Percentiles rank a stretch among this genome's conserved stretches.
These are phyloP conservation scores for Podila clonocystis DNA, from an alignment of 192 early-diverging fungal genomes.

Conservation along the genomic window DNA sequence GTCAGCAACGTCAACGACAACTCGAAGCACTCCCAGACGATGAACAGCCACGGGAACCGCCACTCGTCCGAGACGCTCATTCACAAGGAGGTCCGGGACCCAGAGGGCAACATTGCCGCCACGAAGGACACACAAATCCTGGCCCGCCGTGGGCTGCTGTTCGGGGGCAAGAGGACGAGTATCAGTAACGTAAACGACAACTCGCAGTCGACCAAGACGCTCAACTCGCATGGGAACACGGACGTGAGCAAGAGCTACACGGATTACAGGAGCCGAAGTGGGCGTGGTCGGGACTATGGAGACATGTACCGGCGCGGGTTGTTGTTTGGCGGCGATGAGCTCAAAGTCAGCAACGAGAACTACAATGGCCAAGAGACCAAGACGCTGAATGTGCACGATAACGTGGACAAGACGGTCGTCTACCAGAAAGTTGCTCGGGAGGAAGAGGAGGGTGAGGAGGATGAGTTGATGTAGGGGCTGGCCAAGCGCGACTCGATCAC, in stretches of 20 bases:
- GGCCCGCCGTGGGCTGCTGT: background rate
- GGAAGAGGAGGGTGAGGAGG: background rate
- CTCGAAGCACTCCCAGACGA: conserved; percentile 10
- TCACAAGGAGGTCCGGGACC: conserved; percentile 7
- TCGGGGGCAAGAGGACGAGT: conserved; percentile 1
- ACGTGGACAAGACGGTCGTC: background rate
- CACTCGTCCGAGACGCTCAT: background rate
- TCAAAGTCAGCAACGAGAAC: conserved; percentile 13
- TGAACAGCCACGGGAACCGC: conserved; percentile 23
- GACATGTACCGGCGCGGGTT: conserved; percentile 7
- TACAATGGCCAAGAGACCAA: conserved; percentile 10
- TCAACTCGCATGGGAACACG: conserved; percentile 3
- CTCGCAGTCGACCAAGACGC: background rate
- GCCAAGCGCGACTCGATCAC: conserved; percentile 1
- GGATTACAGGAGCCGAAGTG: background rate
- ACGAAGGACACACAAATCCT: background rate
- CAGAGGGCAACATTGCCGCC: too few relatives aligned
- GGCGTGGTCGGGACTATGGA: background rate
- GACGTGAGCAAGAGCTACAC: background rate
- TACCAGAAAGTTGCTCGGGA: background rate
- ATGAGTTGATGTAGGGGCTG: background rate
- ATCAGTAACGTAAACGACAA: conserved; percentile 10
- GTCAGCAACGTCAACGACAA: conserved; percentile 33
- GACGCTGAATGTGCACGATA: conserved; percentile 7
- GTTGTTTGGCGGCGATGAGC: background rate